Percentiles rank a stretch among this genome's conserved stretches.
phyloP scores from a whole-genome alignment of 768 basidiomycete genomes.

The Suillus placidus region DNA sequence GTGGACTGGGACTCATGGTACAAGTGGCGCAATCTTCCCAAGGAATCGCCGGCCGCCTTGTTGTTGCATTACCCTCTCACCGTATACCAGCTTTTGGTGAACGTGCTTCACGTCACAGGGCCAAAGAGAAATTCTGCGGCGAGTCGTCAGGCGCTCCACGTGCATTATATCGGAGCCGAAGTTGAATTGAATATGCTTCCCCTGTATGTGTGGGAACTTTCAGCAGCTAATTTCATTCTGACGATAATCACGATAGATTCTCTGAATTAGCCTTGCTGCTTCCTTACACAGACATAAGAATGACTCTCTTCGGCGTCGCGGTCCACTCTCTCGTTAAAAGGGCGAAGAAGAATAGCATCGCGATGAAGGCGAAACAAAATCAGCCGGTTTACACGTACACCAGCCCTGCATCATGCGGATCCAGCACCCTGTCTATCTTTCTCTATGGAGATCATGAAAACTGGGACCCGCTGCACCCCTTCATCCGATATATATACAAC shows the following conservation, averaged over 20 bases:
- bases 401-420: constrained; percentile 39
- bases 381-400: constrained; percentile 38
- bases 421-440: constrained; percentile 40
- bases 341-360: constrained; percentile 35
- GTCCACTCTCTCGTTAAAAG: constrained; percentile 35
- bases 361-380: constrained; percentile 30
- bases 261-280: constrained; percentile 49
- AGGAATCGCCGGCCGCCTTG: constrained; percentile 45
- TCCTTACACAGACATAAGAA: constrained; percentile 47
- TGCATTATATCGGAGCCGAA: constrained; percentile 44
- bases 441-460: constrained; percentile 33
- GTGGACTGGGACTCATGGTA: constrained; percentile 48
- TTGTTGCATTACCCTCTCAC: constrained; percentile 47
- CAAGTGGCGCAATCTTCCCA: constrained; percentile 46
- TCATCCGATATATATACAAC: constrained; percentile 17
- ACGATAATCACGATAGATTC: constrained; percentile 35
- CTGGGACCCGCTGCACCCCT: constrained; percentile 27
- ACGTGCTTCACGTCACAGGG: constrained; percentile 36
- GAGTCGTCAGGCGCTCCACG: constrained; percentile 30
- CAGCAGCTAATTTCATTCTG: neutral
- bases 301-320: constrained; percentile 42
- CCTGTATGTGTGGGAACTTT: constrained; percentile 35
- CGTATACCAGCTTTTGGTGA: constrained; percentile 40
- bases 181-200: constrained; percentile 44
- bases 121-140: constrained; percentile 23